Base-by-base conservation (phyloP, 2,329 filamentous ascomycete species). In the Sclerotinia subarctica region DNA sequence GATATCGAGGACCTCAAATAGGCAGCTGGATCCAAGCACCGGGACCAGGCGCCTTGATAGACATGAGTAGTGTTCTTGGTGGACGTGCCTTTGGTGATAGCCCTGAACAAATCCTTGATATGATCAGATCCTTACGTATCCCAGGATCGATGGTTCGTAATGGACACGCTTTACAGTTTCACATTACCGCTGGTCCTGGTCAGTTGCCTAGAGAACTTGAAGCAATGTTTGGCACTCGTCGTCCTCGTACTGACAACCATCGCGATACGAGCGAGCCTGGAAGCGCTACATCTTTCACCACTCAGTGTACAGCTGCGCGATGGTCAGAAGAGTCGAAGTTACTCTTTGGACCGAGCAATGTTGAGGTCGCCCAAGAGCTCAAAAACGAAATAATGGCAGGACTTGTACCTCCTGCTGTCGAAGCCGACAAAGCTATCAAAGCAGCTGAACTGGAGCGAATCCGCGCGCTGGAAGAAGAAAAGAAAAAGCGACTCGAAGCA, bases 291-390 rank as follows among this genome's bases (percentile, higher is more conserved):
- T 75, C 73, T 53, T 98, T 98, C 77, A 81, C 84, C 26, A 84
- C 92, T 11, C 86, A 88, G 49, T 83, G 86, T 11, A 98, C 95
- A 1, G 82, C 85, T 67, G 84, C 85, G 65, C 89, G 95, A 70
- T 99, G 96, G 90, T 87, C 91, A 76, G 93, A 97, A 76, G 96
- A 98, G 78, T 90, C 93, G 11, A 89, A 90, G 71, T 88, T 99
- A 78, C 84, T 98, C 0, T 98, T 95, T 78, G 91, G 91, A 35
- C 80, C 82, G 29, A 83, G 81, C 60, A 85, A 89, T 64, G 77
- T 86, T 4, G 93, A 97, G 60, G 91, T 91, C 76, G 85, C 88
- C 2, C 83, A 86, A 69, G 86, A 86, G 65, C 83, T 96, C 21
- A 80, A 89, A 71, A 89, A 86, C 72, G 85, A 87, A 2, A 85